Conservation (phyloP, 495 filamentous ascomycete genomes). For the Apiosordaria backusii region DNA sequence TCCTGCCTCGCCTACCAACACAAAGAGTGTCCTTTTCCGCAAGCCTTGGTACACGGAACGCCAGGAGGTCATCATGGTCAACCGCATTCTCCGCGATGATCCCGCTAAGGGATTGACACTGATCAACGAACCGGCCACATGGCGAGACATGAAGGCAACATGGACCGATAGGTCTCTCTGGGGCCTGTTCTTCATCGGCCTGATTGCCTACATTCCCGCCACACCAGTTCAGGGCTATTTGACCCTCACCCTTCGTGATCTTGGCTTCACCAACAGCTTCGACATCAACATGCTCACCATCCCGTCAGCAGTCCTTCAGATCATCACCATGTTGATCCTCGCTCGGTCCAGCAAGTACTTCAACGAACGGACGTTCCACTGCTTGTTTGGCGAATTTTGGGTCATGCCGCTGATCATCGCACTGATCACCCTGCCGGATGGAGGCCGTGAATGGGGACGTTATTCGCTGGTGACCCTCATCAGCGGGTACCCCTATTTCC, state of each 20-base stretch:
- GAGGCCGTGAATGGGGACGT: constrained; percentile 39
- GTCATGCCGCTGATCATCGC: constrained; percentile 43
- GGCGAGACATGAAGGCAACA: constrained; percentile 57
- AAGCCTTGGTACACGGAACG: constrained; percentile 47
- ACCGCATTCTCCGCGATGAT: constrained; percentile 68
- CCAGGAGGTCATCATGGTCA: constrained; percentile 64
- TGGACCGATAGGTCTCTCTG: constrained; percentile 67
- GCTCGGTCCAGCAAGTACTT: constrained; percentile 43
- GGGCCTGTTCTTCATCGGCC: constrained; percentile 62
- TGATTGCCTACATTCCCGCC: constrained; percentile 55
- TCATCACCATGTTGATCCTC: constrained; percentile 44
- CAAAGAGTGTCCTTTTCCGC: constrained; percentile 48
- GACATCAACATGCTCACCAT: constrained; percentile 69
- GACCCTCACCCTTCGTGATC: constrained; percentile 54
- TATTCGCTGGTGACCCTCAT: constrained; percentile 50
- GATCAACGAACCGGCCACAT: constrained; percentile 45
- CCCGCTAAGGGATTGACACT: constrained; percentile 52
- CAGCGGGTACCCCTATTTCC: constrained; percentile 52
- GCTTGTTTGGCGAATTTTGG: constrained; percentile 46
- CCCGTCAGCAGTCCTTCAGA: constrained; percentile 45
- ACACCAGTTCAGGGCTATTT: constrained; percentile 55
- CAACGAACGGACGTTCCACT: constrained; percentile 45
- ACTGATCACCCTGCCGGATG: constrained; percentile 35
- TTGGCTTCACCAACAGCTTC: constrained; percentile 62
- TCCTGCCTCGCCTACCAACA: constrained; percentile 52